phyloP scores from a whole-genome alignment of 805 yeast genomes.

The Myxozyma udenii region DNA sequence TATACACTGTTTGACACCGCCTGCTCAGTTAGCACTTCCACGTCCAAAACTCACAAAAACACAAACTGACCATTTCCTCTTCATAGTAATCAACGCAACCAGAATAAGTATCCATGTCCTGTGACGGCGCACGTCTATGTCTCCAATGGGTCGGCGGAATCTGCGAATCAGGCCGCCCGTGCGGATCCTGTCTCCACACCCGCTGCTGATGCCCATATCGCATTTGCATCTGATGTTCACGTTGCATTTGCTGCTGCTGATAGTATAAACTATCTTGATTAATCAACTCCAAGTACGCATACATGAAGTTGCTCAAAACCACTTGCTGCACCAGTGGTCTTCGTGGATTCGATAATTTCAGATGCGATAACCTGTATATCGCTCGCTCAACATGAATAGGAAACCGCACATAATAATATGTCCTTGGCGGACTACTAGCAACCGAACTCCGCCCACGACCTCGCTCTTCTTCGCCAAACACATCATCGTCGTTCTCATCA shows the following conservation, averaged over 20 bases:
- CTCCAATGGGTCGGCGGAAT: background rate
- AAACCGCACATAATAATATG: constrained; percentile 48
- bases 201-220: constrained; percentile 11
- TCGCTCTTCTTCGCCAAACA: background rate
- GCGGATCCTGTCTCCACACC: constrained; percentile 1
- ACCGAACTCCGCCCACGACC: constrained; percentile 2
- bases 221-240: constrained; percentile 19
- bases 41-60: too few species aligned
- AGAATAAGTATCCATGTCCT: background rate
- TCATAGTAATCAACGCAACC: background rate
- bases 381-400: constrained; percentile 97
- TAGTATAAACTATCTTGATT: constrained; percentile 55
- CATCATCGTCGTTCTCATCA: background rate
- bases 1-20: background rate
- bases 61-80: background rate
- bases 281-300: constrained; percentile 89
- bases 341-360: constrained; percentile 91
- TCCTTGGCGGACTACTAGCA: background rate
- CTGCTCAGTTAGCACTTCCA: background rate
- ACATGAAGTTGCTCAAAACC: constrained; percentile 91
- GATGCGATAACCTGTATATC: constrained; percentile 84
- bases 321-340: constrained; percentile 91
- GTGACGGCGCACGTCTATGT: background rate
- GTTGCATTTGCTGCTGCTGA: constrained; percentile 12
- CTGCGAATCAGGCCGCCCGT: constrained; percentile 2